Evolutionary conservation across 352 stramenopile genomes (phyloP).

Genomic region (Globisporangium iwayamae): DNA sequence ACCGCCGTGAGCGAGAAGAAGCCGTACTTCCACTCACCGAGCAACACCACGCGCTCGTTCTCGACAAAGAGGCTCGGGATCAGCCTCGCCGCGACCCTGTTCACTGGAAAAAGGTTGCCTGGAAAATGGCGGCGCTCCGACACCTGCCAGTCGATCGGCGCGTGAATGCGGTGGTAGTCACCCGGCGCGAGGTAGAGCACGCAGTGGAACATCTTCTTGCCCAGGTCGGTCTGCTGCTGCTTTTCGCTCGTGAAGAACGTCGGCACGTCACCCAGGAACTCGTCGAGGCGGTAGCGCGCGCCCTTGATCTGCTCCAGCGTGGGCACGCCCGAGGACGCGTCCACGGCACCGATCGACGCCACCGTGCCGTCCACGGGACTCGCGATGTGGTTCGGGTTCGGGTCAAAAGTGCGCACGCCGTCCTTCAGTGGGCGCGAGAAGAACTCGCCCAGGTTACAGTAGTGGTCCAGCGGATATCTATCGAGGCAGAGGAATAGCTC

Average conservation of each 20-base stretch:
- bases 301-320: conserved; percentile 83
- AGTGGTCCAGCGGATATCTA: conserved; percentile 62
- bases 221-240: conserved; percentile 13
- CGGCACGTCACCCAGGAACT: conserved; percentile 68
- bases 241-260: conserved; percentile 44
- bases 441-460: conserved; percentile 80
- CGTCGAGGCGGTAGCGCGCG: conserved; percentile 74
- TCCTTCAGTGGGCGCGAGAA: conserved; percentile 82
- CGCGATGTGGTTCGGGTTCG: conserved; percentile 23
- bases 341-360: conserved; percentile 50
- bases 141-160: conserved; percentile 72
- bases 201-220: conserved; percentile 72
- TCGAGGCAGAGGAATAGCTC: neutral
- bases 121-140: conserved; percentile 77
- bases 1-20: conserved; percentile 85
- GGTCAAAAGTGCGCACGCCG: conserved; percentile 44
- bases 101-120: conserved; percentile 80
- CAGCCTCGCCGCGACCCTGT: conserved; percentile 51
- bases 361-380: conserved; percentile 68
- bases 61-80: conserved; percentile 81
- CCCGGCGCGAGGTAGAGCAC: conserved; percentile 83
- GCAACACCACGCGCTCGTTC: conserved; percentile 76
- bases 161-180: conserved; percentile 88
- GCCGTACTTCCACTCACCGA: conserved; percentile 73
- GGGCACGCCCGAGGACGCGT: conserved; percentile 40